Evolutionary conservation across 1,284 basidiomycete genomes (phyloP), one percentile per base, ranked within the genome.

Genomic region (Sutorius eximius): DNA sequence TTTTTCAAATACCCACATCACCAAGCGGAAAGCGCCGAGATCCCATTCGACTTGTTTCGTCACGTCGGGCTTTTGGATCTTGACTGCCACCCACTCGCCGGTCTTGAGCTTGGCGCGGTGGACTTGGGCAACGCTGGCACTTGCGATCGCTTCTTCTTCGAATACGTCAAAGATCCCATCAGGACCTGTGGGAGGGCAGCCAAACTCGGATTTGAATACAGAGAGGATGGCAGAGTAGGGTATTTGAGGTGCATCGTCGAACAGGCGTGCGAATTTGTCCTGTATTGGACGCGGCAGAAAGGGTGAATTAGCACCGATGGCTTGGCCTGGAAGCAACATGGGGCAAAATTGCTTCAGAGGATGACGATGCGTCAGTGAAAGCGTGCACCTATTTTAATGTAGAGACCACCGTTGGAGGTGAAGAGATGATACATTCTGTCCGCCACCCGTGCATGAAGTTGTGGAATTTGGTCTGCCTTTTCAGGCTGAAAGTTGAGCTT

Each of bases 11-110:
- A 85, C 75, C 85, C 85, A 89, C 84, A 89, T 87, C 1, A 87
- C 86, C 3, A 75, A 61, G 13, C 81, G 73, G 64, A 82, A 88
- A 3, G 80, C 82, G 24, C 75, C 82, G 27, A 94, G 72, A 69
- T 94, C 91, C 85, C 86, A 92, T 57, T 90, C 85, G 72, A 91
- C 86, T 74, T 96, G 93, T 63, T 83, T 90, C 49, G 77, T 79
- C 16, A 96, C 91, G 30, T 85, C 89, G 0, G 91, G 93, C 63
- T 94, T 95, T 73, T 95, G 91, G n/a, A 94, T 77, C 73, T 95
- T 95, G 59, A 96, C 93, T 0, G 93, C 93, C 2, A 95, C 93
- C 79, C 86, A 81, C 59, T 80, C 74, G 66, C 77, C 76, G 36
- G 76, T 74, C 59, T 78, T 82, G 32, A 93, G 70, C 44, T 80